Evolutionary conservation across 495 filamentous ascomycete genomes (phyloP).

Genomic region (Hypomontagnella monticulosa): DNA sequence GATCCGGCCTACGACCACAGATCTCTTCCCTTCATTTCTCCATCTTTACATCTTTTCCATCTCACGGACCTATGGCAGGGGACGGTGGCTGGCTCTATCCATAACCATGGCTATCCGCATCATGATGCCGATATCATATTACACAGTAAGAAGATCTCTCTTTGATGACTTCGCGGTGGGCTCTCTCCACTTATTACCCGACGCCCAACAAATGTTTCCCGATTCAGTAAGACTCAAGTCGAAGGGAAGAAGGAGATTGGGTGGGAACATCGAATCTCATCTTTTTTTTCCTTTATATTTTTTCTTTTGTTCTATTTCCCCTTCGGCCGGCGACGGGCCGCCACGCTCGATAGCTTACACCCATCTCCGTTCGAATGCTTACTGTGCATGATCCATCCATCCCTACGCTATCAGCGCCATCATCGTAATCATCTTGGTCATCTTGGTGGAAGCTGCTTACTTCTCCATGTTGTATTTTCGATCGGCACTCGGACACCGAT

Average conservation of each 20-base stretch:
- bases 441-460: constrained; percentile 23
- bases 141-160: constrained; percentile 28
- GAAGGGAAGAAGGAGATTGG: constrained; percentile 17
- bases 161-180: constrained; percentile 6
- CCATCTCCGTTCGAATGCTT: constrained; percentile 21
- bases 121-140: not conserved
- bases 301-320: constrained; percentile 20
- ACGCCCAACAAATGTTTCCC: constrained; percentile 36
- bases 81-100: no score
- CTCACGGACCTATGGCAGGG: no score
- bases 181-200: constrained; percentile 36
- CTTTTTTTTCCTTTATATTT: constrained; percentile 11
- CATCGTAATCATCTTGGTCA: constrained; percentile 30
- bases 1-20: not conserved
- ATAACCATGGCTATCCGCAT: no score
- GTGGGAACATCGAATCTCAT: constrained; percentile 17
- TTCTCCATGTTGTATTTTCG: constrained; percentile 22
- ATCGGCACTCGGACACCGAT: constrained; percentile 15
- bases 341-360: not conserved
- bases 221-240: constrained; percentile 21
- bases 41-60: no score
- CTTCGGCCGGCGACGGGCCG: constrained; percentile 29
- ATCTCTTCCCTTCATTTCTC: no score
- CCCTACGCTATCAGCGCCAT: constrained; percentile 15
- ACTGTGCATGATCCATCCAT: constrained; percentile 34